phyloP scores from a whole-genome alignment of 306 rosid species.

The Carpinus viminea region DNA sequence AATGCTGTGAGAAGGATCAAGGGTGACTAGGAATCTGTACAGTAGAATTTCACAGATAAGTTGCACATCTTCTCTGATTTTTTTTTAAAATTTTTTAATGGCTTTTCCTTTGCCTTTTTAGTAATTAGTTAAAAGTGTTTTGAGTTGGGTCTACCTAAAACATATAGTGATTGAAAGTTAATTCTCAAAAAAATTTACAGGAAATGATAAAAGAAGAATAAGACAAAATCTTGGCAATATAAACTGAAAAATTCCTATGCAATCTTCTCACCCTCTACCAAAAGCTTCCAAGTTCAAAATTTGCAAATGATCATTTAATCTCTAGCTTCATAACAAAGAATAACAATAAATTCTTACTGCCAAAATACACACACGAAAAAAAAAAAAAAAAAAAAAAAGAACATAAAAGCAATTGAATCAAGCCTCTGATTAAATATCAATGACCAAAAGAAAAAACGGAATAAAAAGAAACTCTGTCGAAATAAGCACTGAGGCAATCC shows the following conservation, averaged over 20 bases:
- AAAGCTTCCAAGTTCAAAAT: not conserved
- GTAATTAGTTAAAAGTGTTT: too few species aligned
- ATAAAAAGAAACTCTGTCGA: too few species aligned
- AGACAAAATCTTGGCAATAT: not conserved
- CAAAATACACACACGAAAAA: not conserved
- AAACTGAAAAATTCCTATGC: not conserved
- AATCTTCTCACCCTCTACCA: not conserved
- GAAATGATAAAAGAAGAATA: not conserved
- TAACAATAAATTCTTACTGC: not conserved
- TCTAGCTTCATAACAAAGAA: not conserved
- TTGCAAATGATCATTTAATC: not conserved
- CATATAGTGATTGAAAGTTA: not conserved
- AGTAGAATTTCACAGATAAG: not conserved
- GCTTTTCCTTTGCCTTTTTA: not conserved
- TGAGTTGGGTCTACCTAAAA: not conserved
- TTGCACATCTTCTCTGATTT: too few species aligned
- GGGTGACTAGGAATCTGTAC: not conserved
- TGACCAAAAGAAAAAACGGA: too few species aligned
- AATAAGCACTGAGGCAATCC: too few species aligned
- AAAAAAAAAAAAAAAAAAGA: not conserved
- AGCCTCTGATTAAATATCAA: not conserved
- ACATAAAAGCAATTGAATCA: not conserved
- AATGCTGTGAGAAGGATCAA: not conserved
- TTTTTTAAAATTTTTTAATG: too few species aligned
- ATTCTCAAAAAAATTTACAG: not conserved